phyloP scores from a whole-genome alignment of 2,329 filamentous ascomycete species.

The Diaporthe citriasiana region DNA sequence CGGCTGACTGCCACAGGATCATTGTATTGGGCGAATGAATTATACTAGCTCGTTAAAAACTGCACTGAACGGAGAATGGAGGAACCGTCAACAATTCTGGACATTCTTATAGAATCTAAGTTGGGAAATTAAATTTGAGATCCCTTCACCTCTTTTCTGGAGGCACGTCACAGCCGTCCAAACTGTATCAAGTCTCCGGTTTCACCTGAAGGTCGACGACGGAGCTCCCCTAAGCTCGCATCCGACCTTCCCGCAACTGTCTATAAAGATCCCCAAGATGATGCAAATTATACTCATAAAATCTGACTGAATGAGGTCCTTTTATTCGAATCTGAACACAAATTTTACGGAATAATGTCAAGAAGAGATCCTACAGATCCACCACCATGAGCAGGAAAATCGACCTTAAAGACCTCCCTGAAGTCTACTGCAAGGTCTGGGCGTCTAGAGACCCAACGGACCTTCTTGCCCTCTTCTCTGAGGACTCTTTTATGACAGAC shows the following conservation, averaged over 20 bases:
- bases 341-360: neutral
- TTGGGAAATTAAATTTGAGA: too few species aligned
- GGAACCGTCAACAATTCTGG: too few species aligned
- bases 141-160: too few species aligned
- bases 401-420: slow-evolving; percentile 10
- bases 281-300: neutral
- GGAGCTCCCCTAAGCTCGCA: slow-evolving; percentile 30
- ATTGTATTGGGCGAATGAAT: too few species aligned
- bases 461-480: slow-evolving; percentile 9
- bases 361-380: neutral
- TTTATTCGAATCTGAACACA: neutral
- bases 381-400: neutral
- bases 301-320: too few species aligned
- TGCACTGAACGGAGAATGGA: too few species aligned
- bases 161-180: neutral
- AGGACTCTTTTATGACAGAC: slow-evolving; percentile 29
- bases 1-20: too few species aligned
- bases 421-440: slow-evolving; percentile 26
- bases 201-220: slow-evolving; percentile 20
- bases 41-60: too few species aligned
- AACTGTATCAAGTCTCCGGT: slow-evolving; percentile 15
- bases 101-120: too few species aligned
- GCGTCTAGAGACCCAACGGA: neutral
- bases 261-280: neutral
- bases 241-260: slow-evolving; percentile 4